phyloP scores from a whole-genome alignment of 352 stramenopile genomes.

The Pythium utonaiense region DNA sequence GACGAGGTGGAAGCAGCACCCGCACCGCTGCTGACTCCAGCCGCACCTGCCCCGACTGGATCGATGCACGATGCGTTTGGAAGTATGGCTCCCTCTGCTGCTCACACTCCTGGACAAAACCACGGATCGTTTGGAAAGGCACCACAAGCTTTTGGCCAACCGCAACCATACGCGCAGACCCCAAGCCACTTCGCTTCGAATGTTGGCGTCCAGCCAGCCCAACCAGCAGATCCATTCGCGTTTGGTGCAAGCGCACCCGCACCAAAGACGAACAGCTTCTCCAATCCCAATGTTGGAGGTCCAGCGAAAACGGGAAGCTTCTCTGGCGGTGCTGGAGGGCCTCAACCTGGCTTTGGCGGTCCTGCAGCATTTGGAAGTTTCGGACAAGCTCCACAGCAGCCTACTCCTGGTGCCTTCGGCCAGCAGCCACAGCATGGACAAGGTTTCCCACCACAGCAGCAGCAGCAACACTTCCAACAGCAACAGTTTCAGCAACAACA shows the following conservation, averaged over 20 bases:
- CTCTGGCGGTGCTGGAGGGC: background rate
- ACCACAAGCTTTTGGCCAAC: slow-evolving; percentile 2
- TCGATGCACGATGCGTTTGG: slow-evolving; percentile 23
- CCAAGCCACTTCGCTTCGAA: slow-evolving; percentile 3
- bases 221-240: slow-evolving; percentile 36
- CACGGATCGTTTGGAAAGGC: background rate
- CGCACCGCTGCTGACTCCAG: slow-evolving; percentile 3
- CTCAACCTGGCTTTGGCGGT: slow-evolving; percentile 25
- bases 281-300: slow-evolving; percentile 11
- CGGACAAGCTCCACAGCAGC: slow-evolving; percentile 8
- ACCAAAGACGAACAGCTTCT: slow-evolving; percentile 31
- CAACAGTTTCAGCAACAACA: slow-evolving; percentile 25
- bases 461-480: slow-evolving; percentile 32
- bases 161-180: slow-evolving; percentile 14
- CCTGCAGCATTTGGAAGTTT: slow-evolving; percentile 13
- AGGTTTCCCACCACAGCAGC: slow-evolving; percentile 17
- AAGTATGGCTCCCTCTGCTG: background rate
- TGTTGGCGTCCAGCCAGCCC: slow-evolving; percentile 6
- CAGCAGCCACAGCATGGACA: slow-evolving; percentile 4
- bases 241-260: slow-evolving; percentile 29
- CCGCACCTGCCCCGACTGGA: background rate
- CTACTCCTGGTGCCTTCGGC: slow-evolving; percentile 6
- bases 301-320: slow-evolving; percentile 21
- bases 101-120: background rate
- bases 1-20: slow-evolving; percentile 34